Evolutionary conservation across 2,329 filamentous ascomycete species (phyloP).

Genomic region (Aspergillus puulaauensis): DNA sequence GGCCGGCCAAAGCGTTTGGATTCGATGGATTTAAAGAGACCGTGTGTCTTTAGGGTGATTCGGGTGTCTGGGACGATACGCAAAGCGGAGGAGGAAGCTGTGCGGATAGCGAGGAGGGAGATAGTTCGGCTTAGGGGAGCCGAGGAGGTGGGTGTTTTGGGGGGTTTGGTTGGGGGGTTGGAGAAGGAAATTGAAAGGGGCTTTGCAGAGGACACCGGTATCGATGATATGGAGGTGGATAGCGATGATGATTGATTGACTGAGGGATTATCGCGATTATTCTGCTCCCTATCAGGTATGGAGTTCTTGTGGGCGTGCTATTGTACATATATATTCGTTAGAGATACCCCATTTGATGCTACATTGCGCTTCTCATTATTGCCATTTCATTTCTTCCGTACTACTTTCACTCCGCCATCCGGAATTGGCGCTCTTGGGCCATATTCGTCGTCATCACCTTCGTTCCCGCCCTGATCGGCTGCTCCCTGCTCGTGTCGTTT

Average conservation of each 20-base stretch:
- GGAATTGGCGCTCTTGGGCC: slow-evolving; percentile 39
- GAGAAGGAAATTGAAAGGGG: slow-evolving; percentile 22
- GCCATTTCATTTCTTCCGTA: slow-evolving; percentile 53
- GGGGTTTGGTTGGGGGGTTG: slow-evolving; percentile 37
- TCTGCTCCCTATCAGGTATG: not conserved
- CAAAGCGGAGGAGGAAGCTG: slow-evolving; percentile 86
- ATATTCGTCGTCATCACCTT: slow-evolving; percentile 36
- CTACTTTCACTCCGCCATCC: slow-evolving; percentile 69
- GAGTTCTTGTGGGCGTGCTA: slow-evolving; percentile 14
- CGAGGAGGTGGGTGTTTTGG: slow-evolving; percentile 46
- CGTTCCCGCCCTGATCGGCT: slow-evolving; percentile 23
- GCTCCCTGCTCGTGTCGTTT: slow-evolving; percentile 47
- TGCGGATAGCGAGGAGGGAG: slow-evolving; percentile 70
- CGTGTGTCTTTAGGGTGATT: slow-evolving; percentile 80
- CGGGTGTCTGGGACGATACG: slow-evolving; percentile 89
- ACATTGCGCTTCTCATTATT: slow-evolving; percentile 37
- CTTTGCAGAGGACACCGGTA: slow-evolving; percentile 15
- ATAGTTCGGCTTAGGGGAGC: slow-evolving; percentile 65
- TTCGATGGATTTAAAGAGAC: slow-evolving; percentile 26
- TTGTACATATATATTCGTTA: slow-evolving; percentile 18
- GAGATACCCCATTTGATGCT: slow-evolving; percentile 27
- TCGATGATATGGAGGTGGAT: slow-evolving; percentile 47
- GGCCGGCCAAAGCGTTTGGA: slow-evolving; percentile 19
- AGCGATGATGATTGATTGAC: slow-evolving; percentile 36
- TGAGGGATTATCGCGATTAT: not conserved